Conservation (phyloP, 108 stramenopile genomes). For the Schizochytrium sp. region DNA sequence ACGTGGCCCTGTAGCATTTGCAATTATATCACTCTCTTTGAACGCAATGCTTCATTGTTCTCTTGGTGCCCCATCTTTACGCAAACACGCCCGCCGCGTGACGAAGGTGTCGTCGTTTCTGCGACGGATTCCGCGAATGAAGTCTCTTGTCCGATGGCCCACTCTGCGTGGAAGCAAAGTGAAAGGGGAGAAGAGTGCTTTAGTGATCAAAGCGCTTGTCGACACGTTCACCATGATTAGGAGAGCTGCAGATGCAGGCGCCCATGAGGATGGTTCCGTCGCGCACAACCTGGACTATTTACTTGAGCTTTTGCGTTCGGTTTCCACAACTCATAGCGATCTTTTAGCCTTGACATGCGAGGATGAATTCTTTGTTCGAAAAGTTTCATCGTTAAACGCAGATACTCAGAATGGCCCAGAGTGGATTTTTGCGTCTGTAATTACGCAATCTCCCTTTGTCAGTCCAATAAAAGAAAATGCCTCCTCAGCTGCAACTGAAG, state of each 20-base stretch:
- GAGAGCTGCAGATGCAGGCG: not conserved
- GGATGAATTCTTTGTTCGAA: constrained; percentile 19
- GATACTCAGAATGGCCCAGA: constrained; percentile 5
- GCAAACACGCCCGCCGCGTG: constrained; percentile 25
- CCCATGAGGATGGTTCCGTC: constrained; percentile 22
- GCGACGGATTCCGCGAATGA: constrained; percentile 6
- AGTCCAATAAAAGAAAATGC: too few relatives aligned
- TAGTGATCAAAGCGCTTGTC: constrained; percentile 17
- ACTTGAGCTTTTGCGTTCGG: constrained; percentile 21
- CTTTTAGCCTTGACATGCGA: constrained; percentile 2
- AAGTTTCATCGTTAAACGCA: constrained; percentile 6
- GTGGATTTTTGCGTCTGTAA: constrained; percentile 14
- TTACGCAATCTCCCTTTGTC: constrained; percentile 2
- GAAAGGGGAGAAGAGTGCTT: constrained; percentile 45
- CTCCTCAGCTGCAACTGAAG: too few relatives aligned
- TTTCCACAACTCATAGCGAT: constrained; percentile 21
- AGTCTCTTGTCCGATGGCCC: constrained; percentile 34
- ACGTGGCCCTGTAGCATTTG: constrained; percentile 51
- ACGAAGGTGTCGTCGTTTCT: constrained; percentile 12
- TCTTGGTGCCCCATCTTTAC: constrained; percentile 1
- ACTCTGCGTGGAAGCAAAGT: constrained; percentile 27
- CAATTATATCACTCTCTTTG: constrained; percentile 44
- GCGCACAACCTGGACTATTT: constrained; percentile 36
- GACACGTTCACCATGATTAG: not conserved
- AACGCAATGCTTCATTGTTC: not conserved